These are phyloP conservation scores for Chrysochromulina parva DNA, from an alignment of 78 protist genomes.

Conservation along the genomic window DNA sequence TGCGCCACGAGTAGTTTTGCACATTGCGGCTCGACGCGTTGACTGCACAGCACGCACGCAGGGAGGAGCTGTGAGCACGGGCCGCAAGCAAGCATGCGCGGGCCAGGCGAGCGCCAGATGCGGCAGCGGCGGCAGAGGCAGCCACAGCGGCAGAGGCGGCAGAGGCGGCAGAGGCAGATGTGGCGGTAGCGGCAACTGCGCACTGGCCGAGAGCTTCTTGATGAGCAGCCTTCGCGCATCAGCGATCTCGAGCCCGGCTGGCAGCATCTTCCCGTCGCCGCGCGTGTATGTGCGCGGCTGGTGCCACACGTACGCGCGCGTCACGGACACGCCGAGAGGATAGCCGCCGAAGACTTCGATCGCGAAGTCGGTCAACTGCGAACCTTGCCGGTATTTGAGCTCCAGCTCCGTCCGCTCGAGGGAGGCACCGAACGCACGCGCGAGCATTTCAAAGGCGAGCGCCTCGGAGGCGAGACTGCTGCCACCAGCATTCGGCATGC, in stretches of 20 bases:
- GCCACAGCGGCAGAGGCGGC: no score
- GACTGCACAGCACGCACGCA: no score
- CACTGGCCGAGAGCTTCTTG: constrained; percentile 52
- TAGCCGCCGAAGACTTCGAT: neutral
- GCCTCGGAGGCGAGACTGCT: constrained; percentile 34
- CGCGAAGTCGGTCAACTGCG: constrained; percentile 53
- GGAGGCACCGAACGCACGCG: constrained; percentile 10
- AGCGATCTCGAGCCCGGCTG: neutral
- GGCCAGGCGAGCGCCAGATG: no score
- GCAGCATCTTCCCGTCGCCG: no score
- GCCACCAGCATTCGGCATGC: constrained; percentile 61
- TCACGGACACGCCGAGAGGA: constrained; percentile 60
- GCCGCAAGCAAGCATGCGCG: no score
- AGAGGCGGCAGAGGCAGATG: no score
- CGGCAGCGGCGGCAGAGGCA: no score
- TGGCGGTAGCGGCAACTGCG: no score
- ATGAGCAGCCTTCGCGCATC: constrained; percentile 39
- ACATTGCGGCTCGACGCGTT: neutral
- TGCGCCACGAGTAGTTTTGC: neutral
- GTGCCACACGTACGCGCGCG: constrained; percentile 47
- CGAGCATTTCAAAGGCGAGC: constrained; percentile 39
- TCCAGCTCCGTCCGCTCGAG: constrained; percentile 60
- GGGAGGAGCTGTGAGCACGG: no score
- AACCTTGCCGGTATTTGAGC: constrained; percentile 23
- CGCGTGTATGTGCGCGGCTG: no score